A percentile compares a stretch with the other conserved stretches of the same genome.
Evolutionary conservation across 371 early-diverging fungal genomes (phyloP).

Genomic region (Batrachochytrium dendrobatidis): DNA sequence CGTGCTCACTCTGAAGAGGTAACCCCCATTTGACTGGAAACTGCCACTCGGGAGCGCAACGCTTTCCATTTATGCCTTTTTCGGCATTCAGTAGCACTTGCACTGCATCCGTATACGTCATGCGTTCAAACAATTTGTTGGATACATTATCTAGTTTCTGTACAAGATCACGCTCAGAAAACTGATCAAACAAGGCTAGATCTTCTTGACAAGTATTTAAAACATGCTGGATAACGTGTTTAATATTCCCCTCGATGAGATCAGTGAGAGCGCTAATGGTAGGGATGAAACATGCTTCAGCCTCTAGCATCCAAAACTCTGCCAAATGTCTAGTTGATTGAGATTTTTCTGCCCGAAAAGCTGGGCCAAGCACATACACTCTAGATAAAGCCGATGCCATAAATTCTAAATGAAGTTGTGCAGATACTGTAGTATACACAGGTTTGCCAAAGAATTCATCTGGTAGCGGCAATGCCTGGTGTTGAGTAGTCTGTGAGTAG

Average conservation of each 20-base stretch:
- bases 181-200: slow-evolving; percentile 46
- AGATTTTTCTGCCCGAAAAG: slow-evolving; percentile 84
- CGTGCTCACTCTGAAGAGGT: slow-evolving; percentile 80
- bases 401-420: slow-evolving; percentile 83
- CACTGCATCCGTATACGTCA: slow-evolving; percentile 81
- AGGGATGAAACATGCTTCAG: slow-evolving; percentile 73
- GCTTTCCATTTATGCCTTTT: neutral
- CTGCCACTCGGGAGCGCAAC: slow-evolving; percentile 30
- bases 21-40: slow-evolving; percentile 71
- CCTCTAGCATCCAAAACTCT: slow-evolving; percentile 95
- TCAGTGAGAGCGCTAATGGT: slow-evolving; percentile 27
- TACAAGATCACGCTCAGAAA: slow-evolving; percentile 33
- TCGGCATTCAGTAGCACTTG: slow-evolving; percentile 49
- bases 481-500: too few species aligned
- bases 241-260: slow-evolving; percentile 39
- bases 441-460: slow-evolving; percentile 63
- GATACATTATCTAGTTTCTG: slow-evolving; percentile 33
- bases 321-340: slow-evolving; percentile 79
- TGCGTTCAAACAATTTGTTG: slow-evolving; percentile 54
- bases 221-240: slow-evolving; percentile 34
- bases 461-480: neutral
- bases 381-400: slow-evolving; percentile 64
- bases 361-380: slow-evolving; percentile 82
- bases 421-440: slow-evolving; percentile 79
- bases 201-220: slow-evolving; percentile 48